Evolutionary conservation across 139 green algal species (phyloP), one percentile per base, ranked within the genome.

Genomic region (Chlamydomonas asymmetrica): DNA sequence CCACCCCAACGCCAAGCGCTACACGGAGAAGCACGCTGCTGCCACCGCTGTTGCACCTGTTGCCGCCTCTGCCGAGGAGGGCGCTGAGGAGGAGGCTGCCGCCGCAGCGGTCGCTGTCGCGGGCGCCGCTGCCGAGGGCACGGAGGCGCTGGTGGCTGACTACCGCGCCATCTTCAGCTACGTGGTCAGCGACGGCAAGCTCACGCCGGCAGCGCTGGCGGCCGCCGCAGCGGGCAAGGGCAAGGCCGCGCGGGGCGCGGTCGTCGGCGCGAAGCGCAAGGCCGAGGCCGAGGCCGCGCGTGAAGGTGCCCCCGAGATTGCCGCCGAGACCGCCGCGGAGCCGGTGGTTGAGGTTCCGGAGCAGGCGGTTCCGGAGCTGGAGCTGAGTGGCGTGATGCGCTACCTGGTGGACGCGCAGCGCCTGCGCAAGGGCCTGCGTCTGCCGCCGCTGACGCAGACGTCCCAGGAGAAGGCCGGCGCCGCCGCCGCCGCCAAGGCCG

Each of bases 351-450:
- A n/a, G n/a, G n/a, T n/a, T 20, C 9, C 38, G 3, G 0, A 37
- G 25, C 10, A 5, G 2, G 23, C 3, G 18, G 38, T 76, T 20
- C 9, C 38, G 3, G 0, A 37, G 25, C 10, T 22, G 2, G 23
- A 2, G 18, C 54, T 76, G 40, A 76, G 70, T 41, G 56, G 56
- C 0, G 70, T 76, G 8, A 60, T 76, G 56, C 70, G 60, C 31
- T 76, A 76, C 54, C 57, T 76, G n/a, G 22, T 60, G 2, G 70
- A 67, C 25, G 56, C 70, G 0, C 56, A 76, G 56, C 70, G 54
- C 32, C 54, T 76, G 38, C 70, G 70, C 31, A 76, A 76, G 70
- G 70, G 49, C 25, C 67, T 76, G 29, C 57, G 70, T 13, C 5
- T 9, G 38, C 69, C 69, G 38, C 37, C 54, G 29, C 54, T 56